Percentiles rank a stretch among this genome's conserved stretches.
These are phyloP conservation scores for Exophiala sideris DNA, from an alignment of 2,329 filamentous ascomycete species.

Conservation along the genomic window DNA sequence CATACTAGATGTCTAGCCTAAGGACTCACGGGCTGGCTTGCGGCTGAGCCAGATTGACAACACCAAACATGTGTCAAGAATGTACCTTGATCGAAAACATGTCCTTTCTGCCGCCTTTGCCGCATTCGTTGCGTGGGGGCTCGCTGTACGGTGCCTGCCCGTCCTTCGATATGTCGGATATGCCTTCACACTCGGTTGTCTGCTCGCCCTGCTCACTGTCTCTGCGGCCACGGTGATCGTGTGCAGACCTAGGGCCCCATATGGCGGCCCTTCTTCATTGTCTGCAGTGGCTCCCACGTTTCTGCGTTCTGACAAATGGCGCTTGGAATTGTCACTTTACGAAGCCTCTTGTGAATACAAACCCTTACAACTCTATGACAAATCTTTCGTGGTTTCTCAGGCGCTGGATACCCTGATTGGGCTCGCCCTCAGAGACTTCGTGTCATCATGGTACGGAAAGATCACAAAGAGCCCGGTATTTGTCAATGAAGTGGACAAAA, in stretches of 20 bases:
- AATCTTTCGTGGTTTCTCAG: conserved; percentile 72
- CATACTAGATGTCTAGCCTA: conserved; percentile 10
- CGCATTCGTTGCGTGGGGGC: conserved; percentile 77
- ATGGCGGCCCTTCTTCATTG: conserved; percentile 43
- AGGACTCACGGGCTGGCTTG: conserved; percentile 12
- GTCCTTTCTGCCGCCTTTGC: conserved; percentile 40
- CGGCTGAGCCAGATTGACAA: conserved; percentile 6
- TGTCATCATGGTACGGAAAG: conserved; percentile 80
- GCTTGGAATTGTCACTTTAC: conserved; percentile 64
- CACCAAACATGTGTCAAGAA: conserved; percentile 28
- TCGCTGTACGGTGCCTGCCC: conserved; percentile 78
- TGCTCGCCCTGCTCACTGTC: conserved; percentile 55
- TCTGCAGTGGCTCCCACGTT: conserved; percentile 51
- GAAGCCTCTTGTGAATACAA: conserved; percentile 65
- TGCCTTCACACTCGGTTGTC: conserved; percentile 71
- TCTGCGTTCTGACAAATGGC: conserved; percentile 63
- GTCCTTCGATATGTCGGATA: conserved; percentile 79
- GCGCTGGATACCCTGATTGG: conserved; percentile 76
- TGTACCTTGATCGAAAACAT: conserved; percentile 46
- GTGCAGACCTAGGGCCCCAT: conserved; percentile 32
- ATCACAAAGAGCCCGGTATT: conserved; percentile 82
- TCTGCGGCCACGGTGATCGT: conserved; percentile 52
- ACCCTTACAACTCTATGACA: conserved; percentile 67
- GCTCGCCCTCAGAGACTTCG: conserved; percentile 75
- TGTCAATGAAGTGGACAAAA: conserved; percentile 78